Conservation (phyloP, 108 stramenopile genomes). For the Skeletonema marinoi region DNA sequence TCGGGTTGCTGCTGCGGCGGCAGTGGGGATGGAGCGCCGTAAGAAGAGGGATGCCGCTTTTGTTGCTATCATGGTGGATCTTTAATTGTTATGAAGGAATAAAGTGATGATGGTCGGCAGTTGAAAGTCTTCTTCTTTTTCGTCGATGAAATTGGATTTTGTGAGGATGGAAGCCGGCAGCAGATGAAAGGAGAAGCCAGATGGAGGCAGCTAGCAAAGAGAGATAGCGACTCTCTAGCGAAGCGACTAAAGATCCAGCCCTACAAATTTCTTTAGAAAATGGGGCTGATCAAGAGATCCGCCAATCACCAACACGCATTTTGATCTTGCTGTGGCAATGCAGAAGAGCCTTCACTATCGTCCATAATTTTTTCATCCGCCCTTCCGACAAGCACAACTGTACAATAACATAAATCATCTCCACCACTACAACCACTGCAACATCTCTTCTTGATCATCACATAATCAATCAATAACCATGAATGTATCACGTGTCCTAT, state of each 20-base stretch:
- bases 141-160: no score
- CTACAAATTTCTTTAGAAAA: no score
- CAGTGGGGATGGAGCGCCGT: conserved; percentile 31
- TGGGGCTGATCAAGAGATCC: neutral
- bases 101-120: no score
- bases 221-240: no score
- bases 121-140: neutral
- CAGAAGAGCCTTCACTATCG: no score
- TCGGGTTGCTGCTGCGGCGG: conserved; percentile 4
- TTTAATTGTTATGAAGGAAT: neutral
- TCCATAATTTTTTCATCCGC: no score
- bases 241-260: neutral
- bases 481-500: conserved; percentile 15
- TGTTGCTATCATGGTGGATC: conserved; percentile 35
- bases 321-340: neutral
- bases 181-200: no score
- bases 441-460: neutral
- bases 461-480: neutral
- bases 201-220: no score
- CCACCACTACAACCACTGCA: no score
- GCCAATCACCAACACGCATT: neutral
- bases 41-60: conserved; percentile 40
- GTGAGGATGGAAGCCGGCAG: no score
- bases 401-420: no score
- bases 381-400: no score